Conservation (phyloP, 1,284 basidiomycete species). For the Phlebopus sp. region DNA sequence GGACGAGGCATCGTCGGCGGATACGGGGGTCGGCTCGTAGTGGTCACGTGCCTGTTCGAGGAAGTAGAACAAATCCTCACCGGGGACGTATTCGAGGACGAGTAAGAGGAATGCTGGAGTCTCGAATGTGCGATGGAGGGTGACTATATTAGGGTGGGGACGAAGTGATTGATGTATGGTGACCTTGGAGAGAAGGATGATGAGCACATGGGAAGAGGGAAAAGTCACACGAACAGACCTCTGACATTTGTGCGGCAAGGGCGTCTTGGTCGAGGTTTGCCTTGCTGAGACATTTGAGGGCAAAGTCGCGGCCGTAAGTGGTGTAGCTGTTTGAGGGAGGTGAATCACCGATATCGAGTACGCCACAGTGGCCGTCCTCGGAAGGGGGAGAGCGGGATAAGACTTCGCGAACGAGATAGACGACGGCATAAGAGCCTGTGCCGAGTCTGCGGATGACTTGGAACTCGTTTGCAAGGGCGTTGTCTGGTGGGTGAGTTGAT, state of each 20-base stretch:
- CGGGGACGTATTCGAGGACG: constrained; percentile 90
- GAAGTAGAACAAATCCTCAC: constrained; percentile 97
- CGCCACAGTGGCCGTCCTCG: constrained; percentile 60
- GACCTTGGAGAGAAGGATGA: constrained; percentile 48
- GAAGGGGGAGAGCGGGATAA: constrained; percentile 58
- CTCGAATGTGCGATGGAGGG: constrained; percentile 87
- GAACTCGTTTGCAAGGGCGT: constrained; percentile 62
- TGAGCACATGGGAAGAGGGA: constrained; percentile 8
- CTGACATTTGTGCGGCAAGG: constrained; percentile 83
- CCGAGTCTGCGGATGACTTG: constrained; percentile 85
- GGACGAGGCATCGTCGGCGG: constrained; percentile 43
- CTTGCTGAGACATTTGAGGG: constrained; percentile 95
- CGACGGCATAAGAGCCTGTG: constrained; percentile 88
- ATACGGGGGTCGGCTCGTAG: constrained; percentile 57
- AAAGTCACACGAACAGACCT: constrained; percentile 49
- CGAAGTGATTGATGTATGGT: constrained; percentile 94
- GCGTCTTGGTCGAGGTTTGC: constrained; percentile 86
- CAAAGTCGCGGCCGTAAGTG: constrained; percentile 83
- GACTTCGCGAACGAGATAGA: constrained; percentile 89
- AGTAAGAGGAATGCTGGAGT: constrained; percentile 79
- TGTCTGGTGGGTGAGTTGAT: constrained; percentile 28
- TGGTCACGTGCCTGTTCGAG: constrained; percentile 90
- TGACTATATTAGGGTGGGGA: constrained; percentile 92
- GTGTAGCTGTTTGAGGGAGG: constrained; percentile 37
- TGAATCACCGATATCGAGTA: constrained; percentile 57